Evolutionary conservation across 2,329 filamentous ascomycete species (phyloP), one percentile per base, ranked within the genome.

Genomic region (Lachnellula cervina): DNA sequence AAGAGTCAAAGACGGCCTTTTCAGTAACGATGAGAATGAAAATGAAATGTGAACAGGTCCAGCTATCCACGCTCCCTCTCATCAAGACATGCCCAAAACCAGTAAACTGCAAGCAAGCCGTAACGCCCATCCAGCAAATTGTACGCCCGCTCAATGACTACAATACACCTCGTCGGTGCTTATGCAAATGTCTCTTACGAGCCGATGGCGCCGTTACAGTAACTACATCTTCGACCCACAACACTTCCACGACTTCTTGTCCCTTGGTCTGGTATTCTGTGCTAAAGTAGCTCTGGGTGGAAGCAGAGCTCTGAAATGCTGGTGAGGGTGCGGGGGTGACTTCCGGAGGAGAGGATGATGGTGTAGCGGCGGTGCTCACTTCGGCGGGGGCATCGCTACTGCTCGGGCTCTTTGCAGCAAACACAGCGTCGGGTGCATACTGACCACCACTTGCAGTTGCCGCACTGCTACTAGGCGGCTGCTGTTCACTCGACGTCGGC

Each of bases 171-270:
- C 52, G 37, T 13, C 48, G 48, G 37, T 56, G 54, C 19, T 38
- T 23, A 16, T 53, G 44, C 25, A 56, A 28, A 34, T 56, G 54
- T 44, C 53, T 51, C 46, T 48, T 52, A 25, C 43, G 25, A 6
- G 23, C 46, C 44, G 19, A 32, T 34, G 28, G 42, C 25, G 54
- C 40, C 2, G 51, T 54, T 5, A 48, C 34, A n/a, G 77, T 82
- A 28, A 83, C 75, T 4, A 77, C 65, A 46, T 80, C 75, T 70
- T 84, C 75, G 51, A 80, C 77, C 77, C 80, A 82, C 13, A 83
- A 68, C 21, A 86, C 76, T 71, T 84, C 78, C 59, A 75, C 75
- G 13, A 86, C 78, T 6, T 76, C 62, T 45, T 74, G 73, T 51
- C 76, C 76, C 8, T 72, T 71, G 17, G 81, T 84, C 47, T 78